Conservation (phyloP, 2,329 filamentous ascomycete species). For the Hortaea sp. region DNA sequence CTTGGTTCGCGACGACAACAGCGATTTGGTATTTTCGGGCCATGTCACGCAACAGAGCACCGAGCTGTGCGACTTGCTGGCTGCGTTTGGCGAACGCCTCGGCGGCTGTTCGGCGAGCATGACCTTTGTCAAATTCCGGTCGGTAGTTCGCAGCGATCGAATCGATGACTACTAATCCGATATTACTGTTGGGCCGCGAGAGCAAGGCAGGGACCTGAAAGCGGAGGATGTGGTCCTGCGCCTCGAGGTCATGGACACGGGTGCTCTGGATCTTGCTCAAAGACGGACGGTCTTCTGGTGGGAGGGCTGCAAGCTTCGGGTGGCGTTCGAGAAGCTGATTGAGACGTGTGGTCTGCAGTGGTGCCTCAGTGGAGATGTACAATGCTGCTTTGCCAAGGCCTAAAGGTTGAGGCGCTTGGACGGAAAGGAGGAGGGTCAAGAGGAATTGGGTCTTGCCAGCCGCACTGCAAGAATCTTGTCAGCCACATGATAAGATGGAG, state of each 20-base stretch:
- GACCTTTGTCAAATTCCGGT: slow-evolving; percentile 63
- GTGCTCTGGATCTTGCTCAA: slow-evolving; percentile 71
- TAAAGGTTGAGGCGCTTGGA: slow-evolving; percentile 60
- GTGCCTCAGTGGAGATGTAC: slow-evolving; percentile 88
- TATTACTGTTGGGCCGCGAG: slow-evolving; percentile 53
- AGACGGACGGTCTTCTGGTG: slow-evolving; percentile 44
- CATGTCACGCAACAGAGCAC: slow-evolving; percentile 63
- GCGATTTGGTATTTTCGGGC: slow-evolving; percentile 67
- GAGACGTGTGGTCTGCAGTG: slow-evolving; percentile 72
- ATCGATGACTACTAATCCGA: slow-evolving; percentile 79
- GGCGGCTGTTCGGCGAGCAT: slow-evolving; percentile 19
- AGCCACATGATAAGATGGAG: slow-evolving; percentile 1
- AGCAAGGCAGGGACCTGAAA: slow-evolving; percentile 88
- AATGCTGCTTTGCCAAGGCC: slow-evolving; percentile 66
- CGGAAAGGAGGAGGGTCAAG: slow-evolving; percentile 70
- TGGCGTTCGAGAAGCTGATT: slow-evolving; percentile 65
- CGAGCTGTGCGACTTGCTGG: slow-evolving; percentile 65
- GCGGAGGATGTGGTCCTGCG: slow-evolving; percentile 86
- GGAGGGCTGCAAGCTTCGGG: slow-evolving; percentile 44
- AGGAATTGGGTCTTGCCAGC: slow-evolving; percentile 93
- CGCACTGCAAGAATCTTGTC: slow-evolving; percentile 44
- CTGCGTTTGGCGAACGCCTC: slow-evolving; percentile 63
- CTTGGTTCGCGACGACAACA: slow-evolving; percentile 89
- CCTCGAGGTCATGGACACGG: slow-evolving; percentile 78
- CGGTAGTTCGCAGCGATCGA: slow-evolving; percentile 93